These are phyloP conservation scores for Podospora pseudopauciseta DNA, from an alignment of 495 filamentous ascomycete genomes.

Conservation along the genomic window DNA sequence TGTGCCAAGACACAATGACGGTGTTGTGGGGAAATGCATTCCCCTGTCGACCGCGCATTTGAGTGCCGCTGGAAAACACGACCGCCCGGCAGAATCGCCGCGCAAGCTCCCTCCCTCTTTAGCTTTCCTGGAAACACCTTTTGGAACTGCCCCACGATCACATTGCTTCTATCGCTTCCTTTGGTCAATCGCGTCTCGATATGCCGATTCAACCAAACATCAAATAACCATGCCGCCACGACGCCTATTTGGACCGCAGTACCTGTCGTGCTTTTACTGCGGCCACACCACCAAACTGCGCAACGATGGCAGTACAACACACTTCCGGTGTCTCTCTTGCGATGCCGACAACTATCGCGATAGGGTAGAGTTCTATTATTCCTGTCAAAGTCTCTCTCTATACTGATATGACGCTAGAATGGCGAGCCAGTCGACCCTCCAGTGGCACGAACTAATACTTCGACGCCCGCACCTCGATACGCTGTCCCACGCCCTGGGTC, in stretches of 20 bases:
- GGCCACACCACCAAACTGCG: constrained; percentile 56
- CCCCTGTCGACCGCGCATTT: constrained; percentile 1
- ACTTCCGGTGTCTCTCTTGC: constrained; percentile 69
- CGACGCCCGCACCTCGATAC: constrained; percentile 33
- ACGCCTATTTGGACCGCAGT: constrained; percentile 26
- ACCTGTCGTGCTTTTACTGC: constrained; percentile 74
- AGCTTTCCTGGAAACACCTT: neutral
- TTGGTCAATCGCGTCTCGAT: constrained; percentile 6
- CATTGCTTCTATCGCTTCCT: neutral
- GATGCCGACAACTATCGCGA: constrained; percentile 83
- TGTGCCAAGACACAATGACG: constrained; percentile 8
- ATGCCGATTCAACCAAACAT: constrained; percentile 13
- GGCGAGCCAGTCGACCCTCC: constrained; percentile 87
- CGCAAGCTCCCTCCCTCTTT: constrained; percentile 1
- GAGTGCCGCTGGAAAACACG: constrained; percentile 25
- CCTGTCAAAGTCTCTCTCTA: neutral
- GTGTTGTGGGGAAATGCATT: neutral
- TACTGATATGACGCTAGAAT: constrained; percentile 46
- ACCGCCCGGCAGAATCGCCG: constrained; percentile 35
- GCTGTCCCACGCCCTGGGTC: constrained; percentile 36
- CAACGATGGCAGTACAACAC: constrained; percentile 48
- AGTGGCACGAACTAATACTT: constrained; percentile 42
- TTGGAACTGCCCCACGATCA: neutral
- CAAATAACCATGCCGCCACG: constrained; percentile 26
- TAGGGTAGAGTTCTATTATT: constrained; percentile 38